A percentile compares a stretch with the other conserved stretches of the same genome.
These are phyloP conservation scores for Pseudogymnoascus sp. DNA, from an alignment of 2,329 filamentous ascomycete species.

Conservation along the genomic window DNA sequence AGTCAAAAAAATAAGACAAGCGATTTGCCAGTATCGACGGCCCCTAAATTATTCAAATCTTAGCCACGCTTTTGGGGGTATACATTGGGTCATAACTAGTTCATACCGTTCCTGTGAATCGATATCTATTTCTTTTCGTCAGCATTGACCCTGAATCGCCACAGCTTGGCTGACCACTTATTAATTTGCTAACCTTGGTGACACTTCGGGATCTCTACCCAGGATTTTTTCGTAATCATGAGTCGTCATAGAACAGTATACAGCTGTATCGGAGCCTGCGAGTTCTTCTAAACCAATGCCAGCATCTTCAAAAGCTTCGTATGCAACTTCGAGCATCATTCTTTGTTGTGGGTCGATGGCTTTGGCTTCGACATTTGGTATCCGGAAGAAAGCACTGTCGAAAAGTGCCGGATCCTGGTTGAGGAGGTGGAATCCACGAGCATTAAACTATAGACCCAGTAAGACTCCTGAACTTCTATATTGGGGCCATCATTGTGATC, in stretches of 20 bases:
- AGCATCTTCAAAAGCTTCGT: constrained; percentile 23
- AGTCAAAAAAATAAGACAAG: constrained; percentile 20
- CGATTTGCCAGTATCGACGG: constrained; percentile 14
- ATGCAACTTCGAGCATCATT: constrained; percentile 21
- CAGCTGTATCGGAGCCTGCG: neutral
- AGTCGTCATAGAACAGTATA: neutral
- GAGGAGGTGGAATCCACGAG: constrained; percentile 11
- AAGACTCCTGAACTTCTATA: neutral
- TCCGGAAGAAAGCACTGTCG: constrained; percentile 17
- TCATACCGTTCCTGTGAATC: neutral
- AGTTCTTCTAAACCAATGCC: constrained; percentile 13
- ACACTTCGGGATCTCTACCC: constrained; percentile 17
- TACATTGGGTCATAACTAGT: neutral
- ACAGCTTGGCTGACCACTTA: neutral
- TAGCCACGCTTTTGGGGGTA: neutral
- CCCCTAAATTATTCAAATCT: neutral
- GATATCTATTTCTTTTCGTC: neutral
- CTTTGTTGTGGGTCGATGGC: constrained; percentile 28
- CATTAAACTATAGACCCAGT: neutral
- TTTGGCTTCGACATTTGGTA: constrained; percentile 14
- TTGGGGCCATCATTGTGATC: neutral
- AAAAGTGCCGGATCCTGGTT: constrained; percentile 14
- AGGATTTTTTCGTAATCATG: neutral
- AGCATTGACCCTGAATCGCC: neutral
- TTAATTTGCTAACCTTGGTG: constrained; percentile 12